phyloP scores from a whole-genome alignment of 495 filamentous ascomycete species.

The Poronia punctata region DNA sequence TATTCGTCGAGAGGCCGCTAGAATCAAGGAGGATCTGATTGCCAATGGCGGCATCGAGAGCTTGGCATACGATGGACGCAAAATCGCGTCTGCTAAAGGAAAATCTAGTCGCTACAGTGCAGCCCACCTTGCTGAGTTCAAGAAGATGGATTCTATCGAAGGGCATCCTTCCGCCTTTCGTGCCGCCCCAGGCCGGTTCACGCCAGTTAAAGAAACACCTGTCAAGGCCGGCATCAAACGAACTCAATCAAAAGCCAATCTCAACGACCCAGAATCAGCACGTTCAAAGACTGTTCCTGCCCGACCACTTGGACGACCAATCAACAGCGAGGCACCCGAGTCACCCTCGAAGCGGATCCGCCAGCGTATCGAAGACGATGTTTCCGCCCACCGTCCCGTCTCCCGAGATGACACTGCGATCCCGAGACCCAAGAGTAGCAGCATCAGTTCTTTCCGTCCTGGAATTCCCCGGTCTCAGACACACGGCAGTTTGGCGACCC shows the following conservation, averaged over 20 bases:
- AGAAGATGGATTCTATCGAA: constrained; percentile 94
- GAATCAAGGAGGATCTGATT: constrained; percentile 58
- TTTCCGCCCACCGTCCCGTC: constrained; percentile 46
- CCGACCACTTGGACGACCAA: constrained; percentile 10
- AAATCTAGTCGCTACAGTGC: constrained; percentile 72
- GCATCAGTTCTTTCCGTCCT: constrained; percentile 22
- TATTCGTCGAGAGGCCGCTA: constrained; percentile 59
- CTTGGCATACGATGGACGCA: constrained; percentile 47
- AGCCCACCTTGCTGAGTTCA: constrained; percentile 78
- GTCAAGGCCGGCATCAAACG: constrained; percentile 58
- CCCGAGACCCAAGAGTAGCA: constrained; percentile 34
- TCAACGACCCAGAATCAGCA: constrained; percentile 49
- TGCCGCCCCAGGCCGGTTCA: constrained; percentile 50
- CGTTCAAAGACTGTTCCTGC: constrained; percentile 23
- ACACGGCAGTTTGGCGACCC: constrained; percentile 57
- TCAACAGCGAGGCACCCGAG: constrained; percentile 20
- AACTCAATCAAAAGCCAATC: constrained; percentile 64
- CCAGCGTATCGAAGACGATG: constrained; percentile 50
- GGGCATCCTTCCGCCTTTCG: constrained; percentile 76
- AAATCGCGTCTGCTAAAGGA: constrained; percentile 71
- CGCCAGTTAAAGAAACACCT: constrained; percentile 46
- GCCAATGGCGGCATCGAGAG: constrained; percentile 44
- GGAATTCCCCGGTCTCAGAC: constrained; percentile 36
- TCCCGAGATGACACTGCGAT: constrained; percentile 43
- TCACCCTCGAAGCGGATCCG: constrained; percentile 59